These are phyloP conservation scores for Malania oleifera DNA, from an alignment of 164 flowering plant species.

Conservation along the genomic window DNA sequence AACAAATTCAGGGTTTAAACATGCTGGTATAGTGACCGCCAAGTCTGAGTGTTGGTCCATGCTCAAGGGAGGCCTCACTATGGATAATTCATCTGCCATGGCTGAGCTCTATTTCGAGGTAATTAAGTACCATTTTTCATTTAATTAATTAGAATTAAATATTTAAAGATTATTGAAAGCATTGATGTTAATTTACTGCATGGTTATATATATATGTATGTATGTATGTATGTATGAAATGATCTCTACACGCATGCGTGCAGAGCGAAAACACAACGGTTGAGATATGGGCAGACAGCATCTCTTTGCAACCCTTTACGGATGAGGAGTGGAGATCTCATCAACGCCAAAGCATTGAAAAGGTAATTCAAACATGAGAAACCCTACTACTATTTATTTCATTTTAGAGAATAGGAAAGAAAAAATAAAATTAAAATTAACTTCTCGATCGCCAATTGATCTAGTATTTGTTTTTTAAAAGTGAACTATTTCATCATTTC, in stretches of 20 bases:
- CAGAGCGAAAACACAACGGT: background rate
- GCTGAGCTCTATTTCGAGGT: background rate
- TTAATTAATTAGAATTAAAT: too few relatives aligned
- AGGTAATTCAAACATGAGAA: too few relatives aligned
- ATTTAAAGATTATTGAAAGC: too few relatives aligned
- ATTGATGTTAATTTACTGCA: too few relatives aligned
- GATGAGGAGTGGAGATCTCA: background rate
- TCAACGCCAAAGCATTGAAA: background rate
- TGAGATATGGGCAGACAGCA: conserved; percentile 5
- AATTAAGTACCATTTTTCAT: background rate
- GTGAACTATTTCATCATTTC: too few relatives aligned
- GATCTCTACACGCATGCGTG: too few relatives aligned
- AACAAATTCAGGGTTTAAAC: background rate
- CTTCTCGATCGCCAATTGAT: too few relatives aligned
- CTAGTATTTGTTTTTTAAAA: too few relatives aligned
- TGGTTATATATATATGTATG: background rate
- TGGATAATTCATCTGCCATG: background rate
- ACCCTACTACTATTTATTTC: too few relatives aligned
- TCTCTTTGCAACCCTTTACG: conserved; percentile 1
- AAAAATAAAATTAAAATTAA: too few relatives aligned
- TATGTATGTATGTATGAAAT: too few relatives aligned
- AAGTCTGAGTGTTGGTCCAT: conserved; percentile 3
- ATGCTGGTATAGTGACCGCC: background rate
- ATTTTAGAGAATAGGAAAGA: too few relatives aligned
- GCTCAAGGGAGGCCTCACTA: conserved; percentile 5